Conservation (phyloP, 768 basidiomycete species). For the Leccinum imitatum region DNA sequence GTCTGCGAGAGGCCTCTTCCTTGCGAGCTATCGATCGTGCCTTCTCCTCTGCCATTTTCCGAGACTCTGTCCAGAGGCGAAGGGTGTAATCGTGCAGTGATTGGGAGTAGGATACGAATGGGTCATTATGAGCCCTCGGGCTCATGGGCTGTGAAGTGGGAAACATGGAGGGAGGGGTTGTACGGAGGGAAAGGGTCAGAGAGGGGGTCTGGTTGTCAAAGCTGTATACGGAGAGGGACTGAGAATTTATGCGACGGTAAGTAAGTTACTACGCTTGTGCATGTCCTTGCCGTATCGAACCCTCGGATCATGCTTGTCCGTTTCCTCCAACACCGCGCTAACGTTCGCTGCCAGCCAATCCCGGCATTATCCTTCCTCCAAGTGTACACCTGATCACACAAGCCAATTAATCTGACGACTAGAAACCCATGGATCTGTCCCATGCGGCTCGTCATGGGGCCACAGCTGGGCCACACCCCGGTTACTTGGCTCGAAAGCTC, state of each 20-base stretch:
- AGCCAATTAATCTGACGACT: not conserved
- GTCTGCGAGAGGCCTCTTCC: conserved; percentile 28
- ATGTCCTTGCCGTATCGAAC: conserved; percentile 7
- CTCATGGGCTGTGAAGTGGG: conserved; percentile 9
- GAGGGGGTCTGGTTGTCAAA: conserved; percentile 9
- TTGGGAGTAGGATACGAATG: conserved; percentile 57
- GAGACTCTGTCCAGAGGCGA: conserved; percentile 64
- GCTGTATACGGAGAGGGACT: conserved; percentile 4
- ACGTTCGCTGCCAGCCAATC: not conserved
- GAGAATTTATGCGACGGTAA: conserved; percentile 28
- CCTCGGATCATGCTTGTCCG: conserved; percentile 26
- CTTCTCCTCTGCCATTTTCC: conserved; percentile 55
- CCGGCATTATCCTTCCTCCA: not conserved
- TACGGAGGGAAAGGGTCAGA: conserved; percentile 10
- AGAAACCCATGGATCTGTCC: not conserved
- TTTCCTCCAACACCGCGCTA: conserved; percentile 6
- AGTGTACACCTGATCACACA: not conserved
- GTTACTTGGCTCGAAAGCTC: conserved; percentile 7
- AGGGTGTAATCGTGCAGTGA: conserved; percentile 69
- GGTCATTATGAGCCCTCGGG: conserved; percentile 23
- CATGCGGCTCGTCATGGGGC: conserved; percentile 2
- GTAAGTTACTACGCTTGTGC: conserved; percentile 7
- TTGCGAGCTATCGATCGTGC: conserved; percentile 33
- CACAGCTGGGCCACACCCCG: not conserved
- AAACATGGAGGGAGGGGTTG: conserved; percentile 15